Conservation (phyloP, 768 basidiomycete genomes). For the Termitomyces sp. region DNA sequence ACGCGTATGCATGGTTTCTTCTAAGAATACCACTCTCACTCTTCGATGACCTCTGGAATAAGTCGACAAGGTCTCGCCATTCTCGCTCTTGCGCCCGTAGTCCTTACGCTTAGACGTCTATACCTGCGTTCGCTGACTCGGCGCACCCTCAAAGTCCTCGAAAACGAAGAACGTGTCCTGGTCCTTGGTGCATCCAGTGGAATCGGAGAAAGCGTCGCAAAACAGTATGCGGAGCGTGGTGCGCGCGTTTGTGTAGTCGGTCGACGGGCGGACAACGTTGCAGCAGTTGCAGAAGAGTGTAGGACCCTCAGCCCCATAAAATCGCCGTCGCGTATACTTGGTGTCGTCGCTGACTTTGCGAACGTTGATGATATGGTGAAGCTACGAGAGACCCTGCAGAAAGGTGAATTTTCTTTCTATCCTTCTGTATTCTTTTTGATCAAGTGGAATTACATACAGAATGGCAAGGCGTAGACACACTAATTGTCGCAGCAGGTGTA, state of each 20-base stretch:
- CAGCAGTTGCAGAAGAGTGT: constrained; percentile 63
- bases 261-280: constrained; percentile 50
- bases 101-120: constrained; percentile 18
- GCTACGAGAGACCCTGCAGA: constrained; percentile 47
- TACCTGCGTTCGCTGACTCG: constrained; percentile 11
- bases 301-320: constrained; percentile 15
- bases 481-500: constrained; percentile 81
- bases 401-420: constrained; percentile 36
- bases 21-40: not conserved
- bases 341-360: constrained; percentile 60
- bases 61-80: constrained; percentile 15
- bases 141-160: constrained; percentile 7
- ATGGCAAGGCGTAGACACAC: constrained; percentile 81
- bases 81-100: constrained; percentile 22
- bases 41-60: constrained; percentile 10
- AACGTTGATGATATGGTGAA: constrained; percentile 62
- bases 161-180: constrained; percentile 62
- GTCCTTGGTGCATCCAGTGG: constrained; percentile 85
- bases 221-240: constrained; percentile 69
- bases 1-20: not conserved
- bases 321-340: constrained; percentile 32
- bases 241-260: constrained; percentile 75
- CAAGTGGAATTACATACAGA: constrained; percentile 42
- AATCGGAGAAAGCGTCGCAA: constrained; percentile 70
- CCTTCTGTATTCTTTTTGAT: not conserved